Base-by-base conservation (phyloP, 2,329 filamentous ascomycete species). In the Monosporascus sp. region DNA sequence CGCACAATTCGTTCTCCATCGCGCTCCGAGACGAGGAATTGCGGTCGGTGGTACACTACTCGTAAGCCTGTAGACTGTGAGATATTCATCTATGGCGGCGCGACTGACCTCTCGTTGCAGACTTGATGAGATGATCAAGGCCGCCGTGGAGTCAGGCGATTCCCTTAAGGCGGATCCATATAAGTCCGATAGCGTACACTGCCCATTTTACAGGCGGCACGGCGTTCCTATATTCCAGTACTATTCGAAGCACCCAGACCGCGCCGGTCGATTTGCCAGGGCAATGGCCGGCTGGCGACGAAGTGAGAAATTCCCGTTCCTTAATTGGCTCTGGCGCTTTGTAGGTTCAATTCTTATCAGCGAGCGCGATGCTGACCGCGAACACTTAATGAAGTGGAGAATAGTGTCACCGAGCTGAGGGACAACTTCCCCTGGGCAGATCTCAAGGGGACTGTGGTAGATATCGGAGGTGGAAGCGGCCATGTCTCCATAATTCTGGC, bases 71-170 rank as follows among this genome's bases (percentile, higher is more conserved):
- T n/a, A n/a, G n/a, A n/a, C n/a, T n/a, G n/a, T n/a, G n/a, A n/a
- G n/a, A n/a, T n/a, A n/a, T n/a, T n/a, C n/a, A n/a, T n/a, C n/a
- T n/a, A n/a, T n/a, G n/a, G n/a, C n/a, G n/a, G n/a, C n/a, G n/a
- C n/a, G n/a, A n/a, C 14, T 8, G 31, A 34, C 15, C n/a, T 31
- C 25, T 46, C 15, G 27, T 17, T 6, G 9, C 22, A 57, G 54
- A 9, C 24, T 64, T 2, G 63, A 65, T 45, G 65, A 68, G 47
- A 61, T 64, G 60, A 50, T 62, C 22, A 65, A 64, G 52, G 64
- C 63, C 2, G 57, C 61, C 15, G 50, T 56, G 2, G 56, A 55
- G 9, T 53, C 54, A 1, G 48, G 31, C 18, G 48, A 47, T 11
- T 41, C 47, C 38, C 24, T 66, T 17, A 61, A 62, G 45, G 51